A percentile compares a stretch with the other conserved stretches of the same genome.
Conservation (phyloP, 2,329 filamentous ascomycete genomes). For the Chaetomium globosum region DNA sequence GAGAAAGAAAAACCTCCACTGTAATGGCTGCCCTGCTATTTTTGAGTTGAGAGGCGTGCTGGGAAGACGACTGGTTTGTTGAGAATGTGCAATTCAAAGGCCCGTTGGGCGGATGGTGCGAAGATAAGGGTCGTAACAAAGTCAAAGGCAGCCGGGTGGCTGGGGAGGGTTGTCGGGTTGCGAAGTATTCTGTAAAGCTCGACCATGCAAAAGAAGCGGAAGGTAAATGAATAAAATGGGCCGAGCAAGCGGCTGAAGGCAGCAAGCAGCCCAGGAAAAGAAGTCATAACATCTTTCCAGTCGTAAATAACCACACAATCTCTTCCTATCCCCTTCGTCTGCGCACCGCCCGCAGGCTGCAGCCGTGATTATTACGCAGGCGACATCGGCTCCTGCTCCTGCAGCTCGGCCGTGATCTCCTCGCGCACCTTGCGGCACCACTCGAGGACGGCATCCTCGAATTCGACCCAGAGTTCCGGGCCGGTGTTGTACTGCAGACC, state of each 20-base stretch:
- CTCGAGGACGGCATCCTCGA: slow-evolving; percentile 78
- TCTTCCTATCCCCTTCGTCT: slow-evolving; percentile 2
- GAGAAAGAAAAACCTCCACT: background rate
- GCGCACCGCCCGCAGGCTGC: background rate
- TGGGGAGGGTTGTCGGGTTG: background rate
- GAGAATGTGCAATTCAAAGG: background rate
- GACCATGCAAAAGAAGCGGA: background rate
- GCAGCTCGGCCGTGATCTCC: slow-evolving; percentile 74
- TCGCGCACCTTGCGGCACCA: slow-evolving; percentile 84
- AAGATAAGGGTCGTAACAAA: background rate
- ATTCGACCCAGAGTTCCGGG: slow-evolving; percentile 72
- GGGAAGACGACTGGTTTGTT: background rate
- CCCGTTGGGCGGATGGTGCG: background rate
- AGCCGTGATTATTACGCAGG: background rate
- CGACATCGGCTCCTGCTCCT: slow-evolving; percentile 24
- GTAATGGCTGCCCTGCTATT: background rate
- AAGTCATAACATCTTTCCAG: slow-evolving; percentile 34
- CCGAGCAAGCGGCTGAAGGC: background rate
- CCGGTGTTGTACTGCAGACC: slow-evolving; percentile 78
- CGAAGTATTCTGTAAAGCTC: background rate
- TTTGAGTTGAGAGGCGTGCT: background rate
- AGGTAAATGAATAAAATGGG: background rate
- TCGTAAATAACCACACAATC: slow-evolving; percentile 25
- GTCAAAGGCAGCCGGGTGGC: background rate
- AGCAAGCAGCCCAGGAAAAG: background rate